phyloP scores from a whole-genome alignment of 2,329 filamentous ascomycete genomes.

The Exophiala aquamarina region DNA sequence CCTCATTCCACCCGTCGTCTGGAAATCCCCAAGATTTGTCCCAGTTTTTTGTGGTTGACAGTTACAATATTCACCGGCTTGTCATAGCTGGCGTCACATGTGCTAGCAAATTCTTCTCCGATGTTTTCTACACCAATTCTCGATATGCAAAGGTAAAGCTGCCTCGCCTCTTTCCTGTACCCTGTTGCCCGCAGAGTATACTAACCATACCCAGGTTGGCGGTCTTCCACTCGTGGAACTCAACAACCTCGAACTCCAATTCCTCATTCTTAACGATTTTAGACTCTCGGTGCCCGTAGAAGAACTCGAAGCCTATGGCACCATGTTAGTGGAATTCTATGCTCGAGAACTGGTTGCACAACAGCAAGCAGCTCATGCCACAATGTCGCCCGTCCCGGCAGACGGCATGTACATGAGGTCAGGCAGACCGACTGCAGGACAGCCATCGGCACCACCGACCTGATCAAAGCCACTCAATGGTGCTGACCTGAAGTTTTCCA shows the following conservation, averaged over 20 bases:
- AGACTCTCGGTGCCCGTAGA: slow-evolving; percentile 89
- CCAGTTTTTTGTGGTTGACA: slow-evolving; percentile 91
- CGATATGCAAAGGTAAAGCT: slow-evolving; percentile 90
- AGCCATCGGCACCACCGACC: slow-evolving; percentile 7
- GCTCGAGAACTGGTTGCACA: slow-evolving; percentile 81
- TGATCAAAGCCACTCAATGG: background rate
- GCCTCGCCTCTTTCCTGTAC: slow-evolving; percentile 28
- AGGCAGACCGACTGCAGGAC: slow-evolving; percentile 3
- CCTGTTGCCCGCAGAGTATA: background rate
- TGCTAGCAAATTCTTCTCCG: slow-evolving; percentile 98
- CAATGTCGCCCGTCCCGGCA: slow-evolving; percentile 12
- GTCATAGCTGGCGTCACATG: slow-evolving; percentile 97
- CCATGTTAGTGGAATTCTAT: slow-evolving; percentile 98
- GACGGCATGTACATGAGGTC: slow-evolving; percentile 28
- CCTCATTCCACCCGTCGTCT: slow-evolving; percentile 4
- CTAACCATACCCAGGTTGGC: slow-evolving; percentile 66
- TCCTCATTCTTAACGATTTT: slow-evolving; percentile 93
- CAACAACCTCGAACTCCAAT: slow-evolving; percentile 95
- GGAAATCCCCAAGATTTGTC: slow-evolving; percentile 35
- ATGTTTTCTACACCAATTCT: slow-evolving; percentile 99
- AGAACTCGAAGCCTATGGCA: slow-evolving; percentile 94
- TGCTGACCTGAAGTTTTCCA: too few species aligned
- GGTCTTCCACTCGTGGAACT: slow-evolving; percentile 88
- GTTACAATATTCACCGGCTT: slow-evolving; percentile 95
- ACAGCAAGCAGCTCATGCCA: slow-evolving; percentile 39